A percentile compares a stretch with the other conserved stretches of the same genome.
Conservation (phyloP, 2,329 filamentous ascomycete genomes). For the Trichothecium roseum region DNA sequence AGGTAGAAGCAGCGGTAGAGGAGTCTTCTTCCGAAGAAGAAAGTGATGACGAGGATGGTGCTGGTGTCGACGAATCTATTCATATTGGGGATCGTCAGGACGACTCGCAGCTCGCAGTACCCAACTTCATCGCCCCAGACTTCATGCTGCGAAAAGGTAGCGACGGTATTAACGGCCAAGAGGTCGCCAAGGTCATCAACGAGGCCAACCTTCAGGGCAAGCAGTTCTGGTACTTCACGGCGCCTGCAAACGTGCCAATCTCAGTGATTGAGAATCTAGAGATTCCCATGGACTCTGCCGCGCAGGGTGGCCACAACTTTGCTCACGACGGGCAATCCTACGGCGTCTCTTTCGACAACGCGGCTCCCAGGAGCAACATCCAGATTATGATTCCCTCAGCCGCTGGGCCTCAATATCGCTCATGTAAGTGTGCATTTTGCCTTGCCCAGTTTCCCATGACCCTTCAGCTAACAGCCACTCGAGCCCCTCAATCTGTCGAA, state of each 20-base stretch:
- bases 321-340: slow-evolving; percentile 55
- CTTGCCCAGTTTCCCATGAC: too few species aligned
- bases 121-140: slow-evolving; percentile 37
- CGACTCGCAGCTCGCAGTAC: slow-evolving; percentile 24
- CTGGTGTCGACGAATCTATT: slow-evolving; percentile 26
- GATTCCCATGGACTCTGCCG: slow-evolving; percentile 45
- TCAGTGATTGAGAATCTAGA: slow-evolving; percentile 55
- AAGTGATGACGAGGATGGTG: slow-evolving; percentile 12
- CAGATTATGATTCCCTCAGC: slow-evolving; percentile 51
- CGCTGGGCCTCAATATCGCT: slow-evolving; percentile 41
- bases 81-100: slow-evolving; percentile 22
- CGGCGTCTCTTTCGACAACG: slow-evolving; percentile 42
- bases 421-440: slow-evolving; percentile 31
- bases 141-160: slow-evolving; percentile 42
- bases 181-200: slow-evolving; percentile 45
- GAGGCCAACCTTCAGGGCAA: slow-evolving; percentile 54
- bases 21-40: slow-evolving; percentile 8
- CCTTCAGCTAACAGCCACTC: slow-evolving; percentile 3
- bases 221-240: slow-evolving; percentile 73
- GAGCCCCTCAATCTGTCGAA: slow-evolving; percentile 33
- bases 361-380: slow-evolving; percentile 38
- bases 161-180: slow-evolving; percentile 25
- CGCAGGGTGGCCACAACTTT: slow-evolving; percentile 43
- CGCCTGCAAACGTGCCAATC: slow-evolving; percentile 59
- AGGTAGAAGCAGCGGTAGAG: not conserved